Percentiles rank a stretch among this genome's conserved stretches.
Conservation (phyloP, 352 stramenopile species). For the Globisporangium cederbergense region DNA sequence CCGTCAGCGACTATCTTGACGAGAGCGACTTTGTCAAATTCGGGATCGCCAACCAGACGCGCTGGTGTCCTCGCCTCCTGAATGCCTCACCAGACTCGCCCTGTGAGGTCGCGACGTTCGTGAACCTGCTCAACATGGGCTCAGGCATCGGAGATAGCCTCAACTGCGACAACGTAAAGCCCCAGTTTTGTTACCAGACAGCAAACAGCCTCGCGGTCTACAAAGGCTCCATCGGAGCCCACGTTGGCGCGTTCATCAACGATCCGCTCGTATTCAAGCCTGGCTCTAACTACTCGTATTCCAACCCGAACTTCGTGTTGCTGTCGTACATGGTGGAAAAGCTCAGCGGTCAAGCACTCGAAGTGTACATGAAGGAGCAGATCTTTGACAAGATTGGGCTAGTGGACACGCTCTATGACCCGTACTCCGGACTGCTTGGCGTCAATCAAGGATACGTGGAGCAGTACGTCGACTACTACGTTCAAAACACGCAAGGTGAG, state of each 20-base stretch:
- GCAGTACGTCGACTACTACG: constrained; percentile 55
- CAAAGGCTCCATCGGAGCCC: constrained; percentile 22
- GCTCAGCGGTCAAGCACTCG: constrained; percentile 37
- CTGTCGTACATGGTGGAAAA: constrained; percentile 59
- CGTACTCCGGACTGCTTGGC: constrained; percentile 27
- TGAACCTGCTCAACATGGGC: constrained; percentile 54
- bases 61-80: constrained; percentile 39
- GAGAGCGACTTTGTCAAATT: constrained; percentile 40
- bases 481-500: constrained; percentile 5
- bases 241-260: constrained; percentile 49
- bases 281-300: constrained; percentile 46
- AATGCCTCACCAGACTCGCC: constrained; percentile 8
- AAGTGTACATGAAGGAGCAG: constrained; percentile 37
- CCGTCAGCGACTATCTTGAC: constrained; percentile 36
- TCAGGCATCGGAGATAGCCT: constrained; percentile 36
- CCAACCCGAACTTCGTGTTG: constrained; percentile 49
- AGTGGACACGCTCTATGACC: constrained; percentile 41
- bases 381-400: constrained; percentile 35
- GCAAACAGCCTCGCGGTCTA: constrained; percentile 26
- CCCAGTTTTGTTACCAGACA: background rate
- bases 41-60: constrained; percentile 36
- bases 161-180: constrained; percentile 29
- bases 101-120: constrained; percentile 53
- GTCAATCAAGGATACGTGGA: constrained; percentile 35
- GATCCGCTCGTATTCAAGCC: constrained; percentile 47